These are phyloP conservation scores for Calocybe cyanea DNA, from an alignment of 768 basidiomycete genomes.

Conservation along the genomic window DNA sequence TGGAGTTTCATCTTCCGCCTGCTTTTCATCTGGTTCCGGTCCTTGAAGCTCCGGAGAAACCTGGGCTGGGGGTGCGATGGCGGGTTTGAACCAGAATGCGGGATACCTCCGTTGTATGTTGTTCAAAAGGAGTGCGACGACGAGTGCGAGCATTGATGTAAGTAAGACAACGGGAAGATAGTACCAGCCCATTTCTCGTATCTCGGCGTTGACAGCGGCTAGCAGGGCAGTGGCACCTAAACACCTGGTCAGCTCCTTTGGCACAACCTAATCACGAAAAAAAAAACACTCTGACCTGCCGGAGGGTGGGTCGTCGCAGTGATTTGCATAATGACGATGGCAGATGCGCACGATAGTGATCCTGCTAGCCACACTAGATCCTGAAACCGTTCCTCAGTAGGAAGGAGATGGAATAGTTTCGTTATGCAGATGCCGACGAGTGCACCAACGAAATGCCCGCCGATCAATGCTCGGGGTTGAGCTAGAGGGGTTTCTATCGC, in stretches of 20 bases:
- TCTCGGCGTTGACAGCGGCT: conserved; percentile 37
- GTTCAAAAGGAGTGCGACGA: conserved; percentile 42
- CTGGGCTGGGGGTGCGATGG: conserved; percentile 16
- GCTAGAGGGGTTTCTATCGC: conserved; percentile 49
- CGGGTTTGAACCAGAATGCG: conserved; percentile 39
- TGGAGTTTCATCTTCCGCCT: background rate
- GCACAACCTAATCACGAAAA: background rate
- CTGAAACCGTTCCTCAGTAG: conserved; percentile 37
- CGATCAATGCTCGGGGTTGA: conserved; percentile 48
- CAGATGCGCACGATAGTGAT: conserved; percentile 37
- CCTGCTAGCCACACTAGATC: conserved; percentile 48
- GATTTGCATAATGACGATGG: conserved; percentile 49
- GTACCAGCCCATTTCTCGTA: conserved; percentile 47
- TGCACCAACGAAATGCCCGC: conserved; percentile 50
- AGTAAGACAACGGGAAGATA: conserved; percentile 50
- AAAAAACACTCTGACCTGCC: conserved; percentile 29
- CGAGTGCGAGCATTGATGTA: conserved; percentile 39
- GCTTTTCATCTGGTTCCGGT: conserved; percentile 1
- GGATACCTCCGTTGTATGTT: conserved; percentile 52
- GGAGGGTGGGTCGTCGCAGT: conserved; percentile 52
- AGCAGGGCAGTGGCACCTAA: conserved; percentile 52
- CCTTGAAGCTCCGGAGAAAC: conserved; percentile 15
- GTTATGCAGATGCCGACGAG: conserved; percentile 46
- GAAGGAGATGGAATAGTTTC: conserved; percentile 46
- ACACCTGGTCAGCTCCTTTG: background rate